A percentile compares a stretch with the other conserved stretches of the same genome.
Conservation (phyloP, 768 basidiomycete genomes). For the Rhodosporidiobolus sp. region DNA sequence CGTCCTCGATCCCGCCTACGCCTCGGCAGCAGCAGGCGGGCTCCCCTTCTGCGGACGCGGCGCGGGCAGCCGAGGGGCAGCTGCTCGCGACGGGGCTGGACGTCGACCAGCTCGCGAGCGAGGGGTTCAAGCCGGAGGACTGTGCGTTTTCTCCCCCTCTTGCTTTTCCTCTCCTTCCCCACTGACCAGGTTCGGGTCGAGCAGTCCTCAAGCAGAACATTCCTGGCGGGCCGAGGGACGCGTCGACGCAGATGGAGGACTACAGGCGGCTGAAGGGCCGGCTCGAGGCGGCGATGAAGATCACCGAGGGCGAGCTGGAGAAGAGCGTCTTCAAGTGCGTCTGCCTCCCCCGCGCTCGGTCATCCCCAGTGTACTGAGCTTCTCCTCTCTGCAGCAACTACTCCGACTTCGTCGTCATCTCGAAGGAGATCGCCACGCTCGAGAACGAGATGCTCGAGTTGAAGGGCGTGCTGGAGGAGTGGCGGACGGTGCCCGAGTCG, state of each 20-base stretch:
- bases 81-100: conserved; percentile 50
- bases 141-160: conserved; percentile 59
- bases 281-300: conserved; percentile 65
- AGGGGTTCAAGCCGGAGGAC: conserved; percentile 80
- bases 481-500: conserved; percentile 90
- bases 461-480: conserved; percentile 88
- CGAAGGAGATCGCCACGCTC: conserved; percentile 91
- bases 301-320: conserved; percentile 76
- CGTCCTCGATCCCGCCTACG: background rate
- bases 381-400: conserved; percentile 59
- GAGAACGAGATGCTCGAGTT: conserved; percentile 98
- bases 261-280: conserved; percentile 71
- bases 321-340: conserved; percentile 82
- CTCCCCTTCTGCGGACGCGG: background rate
- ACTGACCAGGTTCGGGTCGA: background rate
- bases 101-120: conserved; percentile 64
- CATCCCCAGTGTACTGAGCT: background rate
- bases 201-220: conserved; percentile 41
- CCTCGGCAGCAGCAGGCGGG: background rate
- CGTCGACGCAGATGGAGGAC: conserved; percentile 49
- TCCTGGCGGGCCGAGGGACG: conserved; percentile 46
- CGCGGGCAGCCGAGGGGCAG: conserved; percentile 14
- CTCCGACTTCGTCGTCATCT: conserved; percentile 91
- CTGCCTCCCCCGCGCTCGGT: too few species aligned
- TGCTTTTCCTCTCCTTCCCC: background rate